Base-by-base conservation (phyloP, 331 rosid species). In the Dryas integrifolia region DNA sequence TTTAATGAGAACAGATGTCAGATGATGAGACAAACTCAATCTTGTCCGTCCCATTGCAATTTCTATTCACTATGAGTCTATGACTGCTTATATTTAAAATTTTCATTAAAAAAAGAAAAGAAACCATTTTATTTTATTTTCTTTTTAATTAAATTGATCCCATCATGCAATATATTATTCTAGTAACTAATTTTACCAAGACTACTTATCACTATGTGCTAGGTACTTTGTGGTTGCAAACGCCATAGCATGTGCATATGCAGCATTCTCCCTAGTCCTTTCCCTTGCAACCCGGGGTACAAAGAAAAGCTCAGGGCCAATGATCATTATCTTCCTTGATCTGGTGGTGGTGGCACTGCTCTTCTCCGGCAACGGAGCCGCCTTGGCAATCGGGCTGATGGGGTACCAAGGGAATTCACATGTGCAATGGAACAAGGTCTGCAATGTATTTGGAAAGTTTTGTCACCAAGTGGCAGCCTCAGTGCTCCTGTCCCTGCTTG, bases 341-440 rank as follows among this genome's bases (percentile, higher is more conserved):
- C 63, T 71, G 18, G 5, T 82, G 18, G 79, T 81, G 88, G 90
- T 86, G 73, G 97, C 82, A 8, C 50, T 93, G 83, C 88, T 93
- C 39, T 90, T 86, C 70, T 90, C 97, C 7, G 56, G 82, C 74
- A 72, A 8, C 12, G 98, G 98, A 8, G 96, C 91, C 5, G 75
- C 94, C 26, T 2, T 48, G 0, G 91, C 90, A 0, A 61, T 85
- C 1, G 96, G 96, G 3, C 4, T 90, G 5, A 48, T 93, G 3
- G 94, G 91, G 9, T 80, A 55, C 79, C 24, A 72, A 21, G 98
- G 98, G 47, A 93, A 93, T 67, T 79, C 96, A 21, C 94, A 74
- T 58, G 82, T 93, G 75, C 83, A 38, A 15, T 93, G 98, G 98
- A 51, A 67, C 8, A 82, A 87, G 61, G 96, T 93, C 6, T 93